A percentile compares a stretch with the other conserved stretches of the same genome.
These are phyloP conservation scores for bread wheat (Triticum aestivum) DNA, from an alignment of 176 grass and related monocot genomes.

Conservation along the genomic window IWGSC_CS_RefSeq_v2.1 NC_057814.1:35472873-35473372, in stretches of 20 bases:
- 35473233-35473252: slow-evolving; percentile 40
- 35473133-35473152: slow-evolving; percentile 28
- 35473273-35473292: slow-evolving; percentile 31
- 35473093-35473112: neutral
- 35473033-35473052: slow-evolving; percentile 25
- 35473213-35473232: slow-evolving; percentile 49
- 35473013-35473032: slow-evolving; percentile 22
- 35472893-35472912: slow-evolving; percentile 21
- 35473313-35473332: slow-evolving; percentile 29
- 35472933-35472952: slow-evolving; percentile 23
- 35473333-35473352: slow-evolving; percentile 31
- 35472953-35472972: slow-evolving; percentile 42
- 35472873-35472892: neutral
- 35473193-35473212: slow-evolving; percentile 44
- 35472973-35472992: slow-evolving; percentile 23
- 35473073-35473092: slow-evolving; percentile 35
- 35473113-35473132: slow-evolving; percentile 30
- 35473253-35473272: slow-evolving; percentile 41
- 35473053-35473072: slow-evolving; percentile 41
- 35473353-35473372: slow-evolving; percentile 23
- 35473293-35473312: slow-evolving; percentile 25
- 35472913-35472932: slow-evolving; percentile 5
- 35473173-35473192: slow-evolving; percentile 46
- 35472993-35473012: slow-evolving; percentile 10
- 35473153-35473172: slow-evolving; percentile 57